Evolutionary conservation across 2,329 filamentous ascomycete genomes (phyloP).

Genomic region (Trichoderma oligosporum): DNA sequence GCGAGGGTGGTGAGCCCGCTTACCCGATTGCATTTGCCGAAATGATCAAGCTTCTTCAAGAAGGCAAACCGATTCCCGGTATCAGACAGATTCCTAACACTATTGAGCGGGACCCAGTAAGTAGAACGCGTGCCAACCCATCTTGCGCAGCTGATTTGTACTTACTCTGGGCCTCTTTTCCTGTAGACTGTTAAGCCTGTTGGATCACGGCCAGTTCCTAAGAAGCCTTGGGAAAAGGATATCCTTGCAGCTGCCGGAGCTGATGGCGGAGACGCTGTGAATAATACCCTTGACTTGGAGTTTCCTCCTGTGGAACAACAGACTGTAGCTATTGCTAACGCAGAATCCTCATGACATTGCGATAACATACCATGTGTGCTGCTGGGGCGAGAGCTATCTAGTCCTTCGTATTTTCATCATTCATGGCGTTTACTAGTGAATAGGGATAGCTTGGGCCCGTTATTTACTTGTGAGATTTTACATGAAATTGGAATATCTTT

Average conservation of each 20-base stretch:
- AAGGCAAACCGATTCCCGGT: constrained; percentile 77
- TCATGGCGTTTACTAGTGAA: background rate
- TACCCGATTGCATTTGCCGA: constrained; percentile 83
- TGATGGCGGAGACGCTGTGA: constrained; percentile 24
- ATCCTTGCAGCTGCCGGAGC: constrained; percentile 22
- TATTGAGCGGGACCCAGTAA: constrained; percentile 66
- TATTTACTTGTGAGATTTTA: background rate
- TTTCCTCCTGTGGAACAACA: constrained; percentile 31
- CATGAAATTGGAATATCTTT: background rate
- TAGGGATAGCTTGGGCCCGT: background rate
- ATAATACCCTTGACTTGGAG: constrained; percentile 33
- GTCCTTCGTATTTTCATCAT: background rate
- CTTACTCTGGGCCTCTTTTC: background rate
- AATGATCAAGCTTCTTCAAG: constrained; percentile 79
- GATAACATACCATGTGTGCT: background rate
- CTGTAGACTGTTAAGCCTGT: constrained; percentile 46
- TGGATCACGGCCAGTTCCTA: constrained; percentile 45
- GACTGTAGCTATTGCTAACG: background rate
- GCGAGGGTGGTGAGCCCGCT: constrained; percentile 48
- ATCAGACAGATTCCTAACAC: constrained; percentile 84
- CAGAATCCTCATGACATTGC: background rate
- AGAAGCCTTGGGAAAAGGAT: constrained; percentile 76
- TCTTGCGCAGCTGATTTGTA: background rate
- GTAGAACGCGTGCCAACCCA: constrained; percentile 21
- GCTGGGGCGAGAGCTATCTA: background rate